Evolutionary conservation across 345 rosid genomes (phyloP).

Genomic region (Pseudoturritis turrita): DNA sequence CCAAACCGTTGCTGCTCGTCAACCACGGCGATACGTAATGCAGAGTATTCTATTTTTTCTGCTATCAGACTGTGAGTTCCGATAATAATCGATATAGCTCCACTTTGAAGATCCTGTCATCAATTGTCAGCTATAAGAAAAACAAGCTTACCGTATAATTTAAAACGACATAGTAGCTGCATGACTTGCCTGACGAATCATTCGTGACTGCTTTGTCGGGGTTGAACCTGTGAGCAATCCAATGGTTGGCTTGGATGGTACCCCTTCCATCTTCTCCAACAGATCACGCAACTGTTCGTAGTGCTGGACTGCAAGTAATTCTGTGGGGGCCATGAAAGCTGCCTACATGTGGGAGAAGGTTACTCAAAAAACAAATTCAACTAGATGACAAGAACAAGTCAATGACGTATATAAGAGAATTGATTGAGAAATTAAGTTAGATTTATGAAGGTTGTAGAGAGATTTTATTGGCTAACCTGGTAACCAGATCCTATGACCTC

Average conservation of each 20-base stretch:
- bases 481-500: constrained; percentile 90
- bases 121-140: constrained; percentile 19
- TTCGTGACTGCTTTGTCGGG: constrained; percentile 69
- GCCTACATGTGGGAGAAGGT: constrained; percentile 49
- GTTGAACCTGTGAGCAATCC: constrained; percentile 93
- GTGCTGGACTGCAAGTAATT: constrained; percentile 93
- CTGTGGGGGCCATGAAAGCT: constrained; percentile 99
- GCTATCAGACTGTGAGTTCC: constrained; percentile 95
- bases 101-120: constrained; percentile 75
- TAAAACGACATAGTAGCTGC: constrained; percentile 20
- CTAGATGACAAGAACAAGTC: neutral
- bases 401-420: neutral
- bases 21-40: constrained; percentile 89
- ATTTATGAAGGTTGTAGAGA: neutral
- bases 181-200: constrained; percentile 73
- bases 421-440: neutral
- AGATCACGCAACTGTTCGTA: constrained; percentile 69
- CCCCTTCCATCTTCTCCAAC: constrained; percentile 59
- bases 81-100: constrained; percentile 78
- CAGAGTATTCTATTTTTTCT: constrained; percentile 73
- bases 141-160: neutral
- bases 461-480: constrained; percentile 57
- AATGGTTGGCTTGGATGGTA: constrained; percentile 62
- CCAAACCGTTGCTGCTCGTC: constrained; percentile 99
- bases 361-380: neutral